Conservation (phyloP, 768 basidiomycete species). For the Auriscalpium orientale region DNA sequence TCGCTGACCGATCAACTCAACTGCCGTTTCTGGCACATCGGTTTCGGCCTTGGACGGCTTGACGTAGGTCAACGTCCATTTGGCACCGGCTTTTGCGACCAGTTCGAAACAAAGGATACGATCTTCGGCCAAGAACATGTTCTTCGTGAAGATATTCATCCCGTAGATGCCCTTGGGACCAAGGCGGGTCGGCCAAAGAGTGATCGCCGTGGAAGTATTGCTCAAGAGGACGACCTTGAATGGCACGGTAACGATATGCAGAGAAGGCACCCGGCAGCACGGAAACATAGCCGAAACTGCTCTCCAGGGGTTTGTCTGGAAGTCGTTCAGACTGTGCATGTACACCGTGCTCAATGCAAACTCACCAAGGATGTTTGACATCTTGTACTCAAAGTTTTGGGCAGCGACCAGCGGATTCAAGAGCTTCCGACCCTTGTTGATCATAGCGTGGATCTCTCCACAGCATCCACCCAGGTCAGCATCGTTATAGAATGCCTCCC, state of each 20-base stretch:
- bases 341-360: background rate
- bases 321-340: background rate
- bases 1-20: conserved; percentile 90
- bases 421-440: conserved; percentile 85
- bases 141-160: conserved; percentile 97
- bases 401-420: conserved; percentile 90
- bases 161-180: conserved; percentile 92
- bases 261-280: conserved; percentile 96
- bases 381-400: conserved; percentile 97
- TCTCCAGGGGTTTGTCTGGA: conserved; percentile 87
- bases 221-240: conserved; percentile 80
- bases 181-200: conserved; percentile 82
- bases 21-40: conserved; percentile 89
- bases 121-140: conserved; percentile 88
- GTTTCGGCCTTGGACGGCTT: conserved; percentile 96
- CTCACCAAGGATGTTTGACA: conserved; percentile 90
- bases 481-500: conserved; percentile 87
- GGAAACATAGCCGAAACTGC: conserved; percentile 92
- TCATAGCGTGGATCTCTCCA: conserved; percentile 96
- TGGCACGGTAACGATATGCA: conserved; percentile 90
- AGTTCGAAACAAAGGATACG: conserved; percentile 97
- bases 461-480: conserved; percentile 78
- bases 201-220: conserved; percentile 87
- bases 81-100: conserved; percentile 80
- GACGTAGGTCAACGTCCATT: conserved; percentile 88